A percentile compares a stretch with the other conserved stretches of the same genome.
Evolutionary conservation across 768 basidiomycete species (phyloP).

Genomic region (Collybiopsis confluens): DNA sequence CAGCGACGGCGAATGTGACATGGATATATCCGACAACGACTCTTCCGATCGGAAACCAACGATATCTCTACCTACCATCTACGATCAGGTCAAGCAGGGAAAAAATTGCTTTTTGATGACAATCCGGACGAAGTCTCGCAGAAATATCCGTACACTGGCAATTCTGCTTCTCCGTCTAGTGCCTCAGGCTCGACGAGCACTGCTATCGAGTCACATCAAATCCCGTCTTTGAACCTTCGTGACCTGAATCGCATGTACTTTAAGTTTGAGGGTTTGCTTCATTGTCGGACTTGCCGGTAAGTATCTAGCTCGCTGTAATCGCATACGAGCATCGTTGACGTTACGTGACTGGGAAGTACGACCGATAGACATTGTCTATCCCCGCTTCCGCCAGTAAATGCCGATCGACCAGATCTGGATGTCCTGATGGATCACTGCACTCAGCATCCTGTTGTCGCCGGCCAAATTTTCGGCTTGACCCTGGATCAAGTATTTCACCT

Average conservation of each 20-base stretch:
- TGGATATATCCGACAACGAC: slow-evolving; percentile 2
- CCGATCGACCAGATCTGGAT: neutral
- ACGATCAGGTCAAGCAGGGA: neutral
- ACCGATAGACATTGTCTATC: neutral
- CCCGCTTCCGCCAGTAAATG: slow-evolving; percentile 1
- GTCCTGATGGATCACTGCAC: slow-evolving; percentile 8
- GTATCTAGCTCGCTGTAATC: neutral
- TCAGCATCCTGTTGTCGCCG: slow-evolving; percentile 3
- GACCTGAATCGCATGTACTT: slow-evolving; percentile 6
- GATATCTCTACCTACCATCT: neutral
- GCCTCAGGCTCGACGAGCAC: neutral
- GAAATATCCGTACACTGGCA: neutral
- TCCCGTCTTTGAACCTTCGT: neutral
- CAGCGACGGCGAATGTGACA: slow-evolving; percentile 1
- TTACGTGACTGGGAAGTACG: neutral
- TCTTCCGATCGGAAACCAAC: neutral
- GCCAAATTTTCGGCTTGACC: neutral
- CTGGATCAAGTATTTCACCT: slow-evolving; percentile 4
- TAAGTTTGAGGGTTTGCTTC: neutral
- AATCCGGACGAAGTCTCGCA: neutral
- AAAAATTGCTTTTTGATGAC: neutral
- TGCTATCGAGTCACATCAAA: neutral
- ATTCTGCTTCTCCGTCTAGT: neutral
- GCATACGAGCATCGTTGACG: too few relatives aligned
- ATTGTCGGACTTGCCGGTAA: slow-evolving; percentile 4